These are phyloP conservation scores for Saussurea involucrata DNA, from an alignment of 129 eudicot species.

Conservation along the genomic window DNA sequence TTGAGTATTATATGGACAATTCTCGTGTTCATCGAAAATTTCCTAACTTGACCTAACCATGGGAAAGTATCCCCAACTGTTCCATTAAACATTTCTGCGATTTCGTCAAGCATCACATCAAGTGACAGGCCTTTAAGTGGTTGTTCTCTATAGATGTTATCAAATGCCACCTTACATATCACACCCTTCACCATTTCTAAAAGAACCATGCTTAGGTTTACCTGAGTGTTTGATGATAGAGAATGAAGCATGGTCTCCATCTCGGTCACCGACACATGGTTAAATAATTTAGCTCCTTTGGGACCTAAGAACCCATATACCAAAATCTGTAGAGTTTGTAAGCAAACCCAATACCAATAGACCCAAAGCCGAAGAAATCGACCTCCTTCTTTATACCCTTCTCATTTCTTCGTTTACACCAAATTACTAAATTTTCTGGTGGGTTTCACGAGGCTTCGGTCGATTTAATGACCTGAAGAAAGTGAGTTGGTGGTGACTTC, in stretches of 20 bases:
- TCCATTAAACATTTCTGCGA: background rate
- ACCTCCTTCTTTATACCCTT: too few species aligned
- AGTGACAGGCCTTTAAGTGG: conserved; percentile 4
- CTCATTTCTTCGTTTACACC: too few species aligned
- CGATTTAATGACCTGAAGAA: too few species aligned
- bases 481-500: too few species aligned
- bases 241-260: background rate
- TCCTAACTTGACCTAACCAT: conserved; percentile 9
- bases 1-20: conserved; percentile 6
- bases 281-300: background rate
- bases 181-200: background rate
- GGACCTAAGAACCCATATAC: conserved; percentile 19
- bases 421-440: too few species aligned
- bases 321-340: too few species aligned
- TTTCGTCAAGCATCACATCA: conserved; percentile 3
- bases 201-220: conserved; percentile 3
- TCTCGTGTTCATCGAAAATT: background rate
- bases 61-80: conserved; percentile 23
- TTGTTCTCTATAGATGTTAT: conserved; percentile 1
- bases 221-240: background rate
- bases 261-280: background rate
- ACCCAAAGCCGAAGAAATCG: too few species aligned
- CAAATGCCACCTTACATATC: conserved; percentile 24
- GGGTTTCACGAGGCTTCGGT: too few species aligned
- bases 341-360: too few species aligned